Percentiles rank a stretch among this genome's conserved stretches.
Conservation (phyloP, 106 monocot species). For the Dendrobium nobile region DNA sequence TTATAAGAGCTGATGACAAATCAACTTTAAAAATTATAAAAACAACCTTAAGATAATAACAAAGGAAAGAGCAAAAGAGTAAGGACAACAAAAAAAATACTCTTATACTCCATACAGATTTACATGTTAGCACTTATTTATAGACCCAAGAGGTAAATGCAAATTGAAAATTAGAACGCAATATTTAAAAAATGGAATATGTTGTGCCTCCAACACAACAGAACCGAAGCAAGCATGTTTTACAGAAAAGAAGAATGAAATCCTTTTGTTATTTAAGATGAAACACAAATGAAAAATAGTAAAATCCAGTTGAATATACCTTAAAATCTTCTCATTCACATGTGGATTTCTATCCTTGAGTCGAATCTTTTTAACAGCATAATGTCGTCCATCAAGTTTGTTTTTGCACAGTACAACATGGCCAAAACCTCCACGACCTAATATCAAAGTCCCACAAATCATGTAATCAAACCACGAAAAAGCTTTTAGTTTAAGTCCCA, state of each 20-base stretch:
- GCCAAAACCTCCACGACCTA: slow-evolving; percentile 97
- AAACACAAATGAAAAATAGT: neutral
- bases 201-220: neutral
- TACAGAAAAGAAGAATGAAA: neutral
- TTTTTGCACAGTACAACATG: slow-evolving; percentile 93
- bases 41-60: neutral
- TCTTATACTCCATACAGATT: neutral
- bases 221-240: neutral
- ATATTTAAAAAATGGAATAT: neutral
- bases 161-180: neutral
- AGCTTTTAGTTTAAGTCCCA: no score
- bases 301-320: slow-evolving; percentile 32
- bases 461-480: neutral
- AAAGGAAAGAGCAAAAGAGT: neutral
- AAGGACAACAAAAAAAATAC: neutral
- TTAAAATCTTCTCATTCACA: slow-evolving; percentile 85
- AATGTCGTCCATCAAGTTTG: slow-evolving; percentile 90
- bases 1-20: neutral
- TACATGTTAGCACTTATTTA: neutral
- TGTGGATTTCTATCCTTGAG: slow-evolving; percentile 78
- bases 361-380: slow-evolving; percentile 94
- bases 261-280: neutral
- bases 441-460: neutral
- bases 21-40: neutral
- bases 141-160: neutral